Conservation (phyloP, 176 grass and related monocot genomes). For the Phragmites australis region DNA sequence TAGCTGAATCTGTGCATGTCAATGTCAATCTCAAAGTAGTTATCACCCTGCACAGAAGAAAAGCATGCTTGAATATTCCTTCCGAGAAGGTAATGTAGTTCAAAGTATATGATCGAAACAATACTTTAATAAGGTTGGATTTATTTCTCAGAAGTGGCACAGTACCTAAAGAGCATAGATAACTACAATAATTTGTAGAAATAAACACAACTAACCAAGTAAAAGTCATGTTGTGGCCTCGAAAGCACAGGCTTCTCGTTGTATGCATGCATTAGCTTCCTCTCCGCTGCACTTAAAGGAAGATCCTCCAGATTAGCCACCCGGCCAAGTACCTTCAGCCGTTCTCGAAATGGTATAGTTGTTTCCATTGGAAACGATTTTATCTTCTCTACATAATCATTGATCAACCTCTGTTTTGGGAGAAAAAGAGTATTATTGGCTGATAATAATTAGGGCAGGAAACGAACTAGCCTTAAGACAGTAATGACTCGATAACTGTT, state of each 20-base stretch:
- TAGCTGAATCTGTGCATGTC: slow-evolving; percentile 99
- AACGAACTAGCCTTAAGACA: neutral
- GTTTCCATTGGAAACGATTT: slow-evolving; percentile 82
- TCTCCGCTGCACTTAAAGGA: slow-evolving; percentile 82
- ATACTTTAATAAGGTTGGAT: slow-evolving; percentile 15
- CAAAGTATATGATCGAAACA: neutral
- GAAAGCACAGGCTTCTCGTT: slow-evolving; percentile 97
- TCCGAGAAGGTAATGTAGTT: neutral
- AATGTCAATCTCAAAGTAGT: slow-evolving; percentile 96
- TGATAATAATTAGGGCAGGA: slow-evolving; percentile 11
- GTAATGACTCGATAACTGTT: neutral
- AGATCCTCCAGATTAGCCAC: slow-evolving; percentile 94
- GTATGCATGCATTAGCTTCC: slow-evolving; percentile 94
- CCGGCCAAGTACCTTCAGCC: slow-evolving; percentile 88
- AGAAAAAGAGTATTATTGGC: slow-evolving; percentile 6
- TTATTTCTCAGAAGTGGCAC: neutral
- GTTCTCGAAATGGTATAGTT: slow-evolving; percentile 74
- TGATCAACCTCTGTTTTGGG: slow-evolving; percentile 68
- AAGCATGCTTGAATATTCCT: neutral
- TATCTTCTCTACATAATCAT: slow-evolving; percentile 86
- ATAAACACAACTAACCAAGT: slow-evolving; percentile 57
- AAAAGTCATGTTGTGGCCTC: slow-evolving; percentile 93
- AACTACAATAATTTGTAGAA: neutral
- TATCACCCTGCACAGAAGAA: slow-evolving; percentile 69
- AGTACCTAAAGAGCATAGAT: neutral